Evolutionary conservation across 192 early-diverging fungal species (phyloP).

Genomic region (Helicostylum pulchrum): DNA sequence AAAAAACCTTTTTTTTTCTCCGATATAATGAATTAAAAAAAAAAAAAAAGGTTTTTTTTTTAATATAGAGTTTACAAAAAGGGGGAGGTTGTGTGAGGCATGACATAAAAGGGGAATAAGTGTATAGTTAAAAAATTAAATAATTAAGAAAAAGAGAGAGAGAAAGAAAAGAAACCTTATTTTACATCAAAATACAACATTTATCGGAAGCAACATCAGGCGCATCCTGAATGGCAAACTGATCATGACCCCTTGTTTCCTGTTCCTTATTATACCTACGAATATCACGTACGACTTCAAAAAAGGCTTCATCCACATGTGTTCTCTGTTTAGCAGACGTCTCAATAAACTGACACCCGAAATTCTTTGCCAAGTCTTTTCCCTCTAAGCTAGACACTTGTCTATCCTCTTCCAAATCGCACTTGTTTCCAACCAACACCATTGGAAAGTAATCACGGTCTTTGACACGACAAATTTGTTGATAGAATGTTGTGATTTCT

Average conservation of each 20-base stretch:
- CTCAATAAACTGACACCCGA: constrained; percentile 82
- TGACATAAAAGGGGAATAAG: background rate
- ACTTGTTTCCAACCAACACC: constrained; percentile 92
- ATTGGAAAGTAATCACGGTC: constrained; percentile 86
- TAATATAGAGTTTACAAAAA: no score
- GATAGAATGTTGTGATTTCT: constrained; percentile 84
- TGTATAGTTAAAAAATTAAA: background rate
- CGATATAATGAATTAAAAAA: no score
- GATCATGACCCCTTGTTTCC: constrained; percentile 26
- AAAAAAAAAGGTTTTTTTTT: no score
- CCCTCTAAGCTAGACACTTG: constrained; percentile 83
- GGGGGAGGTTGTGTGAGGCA: background rate
- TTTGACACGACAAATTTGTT: constrained; percentile 92
- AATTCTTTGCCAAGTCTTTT: constrained; percentile 69
- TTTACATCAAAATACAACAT: constrained; percentile 31
- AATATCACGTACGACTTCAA: constrained; percentile 79
- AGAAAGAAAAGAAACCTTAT: background rate
- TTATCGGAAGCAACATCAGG: constrained; percentile 27
- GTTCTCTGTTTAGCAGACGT: constrained; percentile 82
- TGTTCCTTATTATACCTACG: constrained; percentile 75
- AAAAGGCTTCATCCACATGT: constrained; percentile 92
- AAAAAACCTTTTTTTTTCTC: no score
- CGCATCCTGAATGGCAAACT: constrained; percentile 29
- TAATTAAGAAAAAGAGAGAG: background rate
- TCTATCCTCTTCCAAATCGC: constrained; percentile 76